phyloP scores from a whole-genome alignment of 306 rosid genomes.

The Quercus suber region DNA sequence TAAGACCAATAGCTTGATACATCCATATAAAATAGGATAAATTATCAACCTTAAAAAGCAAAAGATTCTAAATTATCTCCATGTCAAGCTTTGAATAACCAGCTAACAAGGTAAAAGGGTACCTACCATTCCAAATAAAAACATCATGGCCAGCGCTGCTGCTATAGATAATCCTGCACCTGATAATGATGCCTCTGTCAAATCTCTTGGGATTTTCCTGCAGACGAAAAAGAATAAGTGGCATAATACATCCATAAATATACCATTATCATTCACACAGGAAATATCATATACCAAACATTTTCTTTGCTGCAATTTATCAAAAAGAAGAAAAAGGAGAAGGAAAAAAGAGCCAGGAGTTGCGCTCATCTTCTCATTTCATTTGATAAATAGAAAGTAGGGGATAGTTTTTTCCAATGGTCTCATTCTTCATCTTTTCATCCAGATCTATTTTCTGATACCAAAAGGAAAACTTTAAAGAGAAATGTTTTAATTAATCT shows the following conservation, averaged over 20 bases:
- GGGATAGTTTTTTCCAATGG: background rate
- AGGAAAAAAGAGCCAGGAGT: too few species aligned
- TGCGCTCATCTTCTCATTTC: background rate
- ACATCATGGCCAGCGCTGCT: conserved; percentile 81
- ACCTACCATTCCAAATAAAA: conserved; percentile 96
- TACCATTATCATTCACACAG: background rate
- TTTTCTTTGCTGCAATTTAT: background rate
- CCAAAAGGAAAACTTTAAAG: background rate
- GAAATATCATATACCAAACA: background rate
- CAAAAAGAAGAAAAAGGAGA: background rate
- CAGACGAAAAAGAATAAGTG: conserved; percentile 20
- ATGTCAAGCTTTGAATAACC: conserved; percentile 1
- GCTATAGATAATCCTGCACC: conserved; percentile 92
- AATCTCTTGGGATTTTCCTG: conserved; percentile 98
- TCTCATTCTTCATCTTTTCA: background rate
- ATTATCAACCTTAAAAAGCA: background rate
- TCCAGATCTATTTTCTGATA: background rate
- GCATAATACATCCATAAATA: conserved; percentile 13
- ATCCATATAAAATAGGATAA: background rate
- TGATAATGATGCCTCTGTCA: conserved; percentile 91
- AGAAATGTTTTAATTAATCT: background rate
- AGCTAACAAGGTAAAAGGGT: conserved; percentile 9
- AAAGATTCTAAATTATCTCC: background rate
- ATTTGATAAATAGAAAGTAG: too few species aligned
- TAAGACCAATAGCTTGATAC: too few species aligned